Conservation (phyloP, 176 grass and related monocot genomes). For the Musa troglodytarum region DNA sequence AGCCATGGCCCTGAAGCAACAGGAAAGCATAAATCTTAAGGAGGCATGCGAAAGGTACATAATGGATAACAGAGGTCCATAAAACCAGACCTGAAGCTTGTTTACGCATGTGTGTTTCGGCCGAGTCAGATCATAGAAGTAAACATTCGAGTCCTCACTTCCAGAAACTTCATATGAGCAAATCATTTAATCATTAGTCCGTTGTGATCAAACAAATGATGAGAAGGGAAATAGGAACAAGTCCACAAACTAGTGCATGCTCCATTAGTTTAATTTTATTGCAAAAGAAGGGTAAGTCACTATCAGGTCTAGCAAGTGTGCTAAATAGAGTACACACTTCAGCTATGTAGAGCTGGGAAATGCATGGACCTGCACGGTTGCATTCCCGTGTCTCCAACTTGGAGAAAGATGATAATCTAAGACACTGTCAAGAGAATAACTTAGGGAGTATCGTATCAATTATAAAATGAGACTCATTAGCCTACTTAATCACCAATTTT, state of each 20-base stretch:
- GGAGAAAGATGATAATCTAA: too few species aligned
- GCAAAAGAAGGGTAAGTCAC: too few species aligned
- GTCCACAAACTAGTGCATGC: neutral
- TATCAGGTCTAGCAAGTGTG: too few species aligned
- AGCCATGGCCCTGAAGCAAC: conserved; percentile 59
- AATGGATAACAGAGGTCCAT: conserved; percentile 4
- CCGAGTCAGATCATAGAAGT: conserved; percentile 96
- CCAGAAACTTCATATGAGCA: conserved; percentile 62
- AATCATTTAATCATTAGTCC: conserved; percentile 22
- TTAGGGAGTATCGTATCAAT: too few species aligned
- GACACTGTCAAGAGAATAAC: too few species aligned
- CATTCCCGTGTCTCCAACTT: too few species aligned
- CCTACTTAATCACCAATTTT: too few species aligned
- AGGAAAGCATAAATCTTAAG: neutral
- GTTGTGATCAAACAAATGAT: neutral
- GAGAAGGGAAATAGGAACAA: neutral
- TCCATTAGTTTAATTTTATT: neutral
- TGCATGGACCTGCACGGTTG: too few species aligned
- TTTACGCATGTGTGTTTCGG: conserved; percentile 89
- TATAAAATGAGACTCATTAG: too few species aligned
- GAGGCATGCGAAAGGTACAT: neutral
- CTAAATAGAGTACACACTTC: too few species aligned
- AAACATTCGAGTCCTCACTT: conserved; percentile 89
- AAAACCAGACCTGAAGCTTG: conserved; percentile 66
- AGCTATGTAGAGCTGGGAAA: too few species aligned